These are phyloP conservation scores for Solanum tarijense DNA, from an alignment of 257 asterid genomes.

Conservation along the genomic window DNA sequence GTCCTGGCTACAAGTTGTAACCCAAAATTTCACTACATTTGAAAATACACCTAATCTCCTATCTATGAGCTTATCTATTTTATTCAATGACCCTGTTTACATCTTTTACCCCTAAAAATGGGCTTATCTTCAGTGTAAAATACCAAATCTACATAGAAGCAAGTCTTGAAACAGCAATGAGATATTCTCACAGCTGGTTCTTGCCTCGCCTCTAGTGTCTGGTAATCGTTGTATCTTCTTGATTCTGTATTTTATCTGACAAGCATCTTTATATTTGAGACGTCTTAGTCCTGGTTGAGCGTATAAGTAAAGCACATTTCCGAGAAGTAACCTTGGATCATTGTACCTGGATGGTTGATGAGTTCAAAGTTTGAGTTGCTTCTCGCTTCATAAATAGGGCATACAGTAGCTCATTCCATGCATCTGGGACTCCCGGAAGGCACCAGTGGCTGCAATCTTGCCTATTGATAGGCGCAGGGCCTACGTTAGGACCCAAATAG, in stretches of 20 bases:
- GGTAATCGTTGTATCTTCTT: not conserved
- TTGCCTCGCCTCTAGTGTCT: not conserved
- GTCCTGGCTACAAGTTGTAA: not conserved
- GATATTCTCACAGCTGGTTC: not conserved
- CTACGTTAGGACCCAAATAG: constrained; percentile 46
- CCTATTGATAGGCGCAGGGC: constrained; percentile 49
- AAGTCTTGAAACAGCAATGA: not conserved
- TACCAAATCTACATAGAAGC: not conserved
- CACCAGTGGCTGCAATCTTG: constrained; percentile 99
- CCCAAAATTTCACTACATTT: not conserved
- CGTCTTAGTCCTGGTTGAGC: not conserved
- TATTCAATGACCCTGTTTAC: not conserved
- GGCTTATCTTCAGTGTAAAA: not conserved
- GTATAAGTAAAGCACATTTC: not conserved
- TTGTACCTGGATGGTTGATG: constrained; percentile 18
- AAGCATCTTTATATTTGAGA: not conserved
- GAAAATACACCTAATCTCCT: not conserved
- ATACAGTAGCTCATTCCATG: constrained; percentile 82
- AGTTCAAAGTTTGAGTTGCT: constrained; percentile 1
- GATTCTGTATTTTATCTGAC: not conserved
- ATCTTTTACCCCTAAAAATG: not conserved
- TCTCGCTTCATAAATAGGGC: constrained; percentile 50
- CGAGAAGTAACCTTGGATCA: not conserved
- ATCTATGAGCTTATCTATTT: not conserved
- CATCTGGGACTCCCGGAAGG: constrained; percentile 80